A percentile compares a stretch with the other conserved stretches of the same genome.
These are phyloP conservation scores for Margaritispora aquatica DNA, from an alignment of 495 filamentous ascomycete genomes.

Conservation along the genomic window DNA sequence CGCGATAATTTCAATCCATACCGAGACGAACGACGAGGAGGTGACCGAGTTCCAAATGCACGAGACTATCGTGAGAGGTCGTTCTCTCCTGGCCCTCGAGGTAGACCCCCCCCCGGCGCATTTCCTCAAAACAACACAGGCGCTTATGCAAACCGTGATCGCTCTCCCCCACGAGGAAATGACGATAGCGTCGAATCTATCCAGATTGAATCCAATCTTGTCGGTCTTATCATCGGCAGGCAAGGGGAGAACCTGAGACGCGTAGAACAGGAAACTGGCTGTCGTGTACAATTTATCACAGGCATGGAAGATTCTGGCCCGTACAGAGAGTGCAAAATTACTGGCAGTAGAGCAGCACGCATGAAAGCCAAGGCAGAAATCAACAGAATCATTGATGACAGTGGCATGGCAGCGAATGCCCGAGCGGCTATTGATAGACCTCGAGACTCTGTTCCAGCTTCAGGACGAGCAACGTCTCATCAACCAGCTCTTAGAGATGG, in stretches of 20 bases:
- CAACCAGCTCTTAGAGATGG: conserved; percentile 56
- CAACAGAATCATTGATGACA: conserved; percentile 75
- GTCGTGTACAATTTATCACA: conserved; percentile 78
- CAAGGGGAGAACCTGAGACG: conserved; percentile 76
- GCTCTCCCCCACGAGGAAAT: conserved; percentile 47
- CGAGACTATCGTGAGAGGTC: conserved; percentile 60
- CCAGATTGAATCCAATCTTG: conserved; percentile 67
- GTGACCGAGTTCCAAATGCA: conserved; percentile 41
- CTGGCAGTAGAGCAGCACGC: conserved; percentile 57
- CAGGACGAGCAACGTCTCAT: conserved; percentile 23
- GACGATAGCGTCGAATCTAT: conserved; percentile 65
- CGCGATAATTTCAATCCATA: conserved; percentile 71
- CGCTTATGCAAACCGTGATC: conserved; percentile 33
- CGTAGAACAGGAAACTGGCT: conserved; percentile 67
- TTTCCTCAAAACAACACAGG: conserved; percentile 43
- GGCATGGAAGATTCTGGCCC: conserved; percentile 56
- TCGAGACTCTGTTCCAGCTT: conserved; percentile 15
- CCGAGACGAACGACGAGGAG: conserved; percentile 68
- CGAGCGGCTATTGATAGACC: conserved; percentile 26
- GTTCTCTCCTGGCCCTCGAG: conserved; percentile 48
- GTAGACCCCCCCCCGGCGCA: conserved; percentile 33
- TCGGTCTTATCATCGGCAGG: conserved; percentile 78
- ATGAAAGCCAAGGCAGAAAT: conserved; percentile 68
- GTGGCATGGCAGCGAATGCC: conserved; percentile 54
- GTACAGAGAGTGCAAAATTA: conserved; percentile 72